Conservation (phyloP, 2,329 filamentous ascomycete species). For the Cercospora zeae-maydis region DNA sequence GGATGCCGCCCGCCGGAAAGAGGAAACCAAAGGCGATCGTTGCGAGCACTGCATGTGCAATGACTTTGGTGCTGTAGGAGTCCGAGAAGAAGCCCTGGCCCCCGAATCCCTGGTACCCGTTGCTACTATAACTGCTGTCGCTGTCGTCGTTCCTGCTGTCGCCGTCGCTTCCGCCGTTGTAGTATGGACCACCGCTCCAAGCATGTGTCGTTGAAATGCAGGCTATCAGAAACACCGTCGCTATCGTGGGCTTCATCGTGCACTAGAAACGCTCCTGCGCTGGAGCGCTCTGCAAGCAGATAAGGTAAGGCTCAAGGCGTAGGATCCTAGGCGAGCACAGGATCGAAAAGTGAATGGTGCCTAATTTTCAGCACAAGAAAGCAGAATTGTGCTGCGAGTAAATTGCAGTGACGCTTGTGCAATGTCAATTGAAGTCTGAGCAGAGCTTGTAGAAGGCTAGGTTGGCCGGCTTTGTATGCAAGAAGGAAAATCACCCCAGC, state of each 20-base stretch:
- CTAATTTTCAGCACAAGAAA: not conserved
- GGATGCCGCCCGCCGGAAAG: slow-evolving; percentile 47
- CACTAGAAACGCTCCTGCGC: not conserved
- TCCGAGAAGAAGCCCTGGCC: slow-evolving; percentile 11
- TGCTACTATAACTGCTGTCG: slow-evolving; percentile 11
- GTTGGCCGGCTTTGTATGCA: slow-evolving; percentile 8
- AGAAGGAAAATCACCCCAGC: slow-evolving; percentile 9
- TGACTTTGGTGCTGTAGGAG: slow-evolving; percentile 37
- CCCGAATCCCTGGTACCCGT: slow-evolving; percentile 15
- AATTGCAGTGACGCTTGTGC: not conserved
- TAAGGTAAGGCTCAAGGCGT: not conserved
- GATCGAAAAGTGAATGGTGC: not conserved
- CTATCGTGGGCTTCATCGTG: not conserved
- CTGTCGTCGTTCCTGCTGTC: slow-evolving; percentile 12
- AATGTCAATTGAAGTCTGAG: slow-evolving; percentile 1
- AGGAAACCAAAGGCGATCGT: slow-evolving; percentile 46
- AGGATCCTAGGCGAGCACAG: not conserved
- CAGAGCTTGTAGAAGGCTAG: not conserved
- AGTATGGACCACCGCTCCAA: slow-evolving; percentile 13
- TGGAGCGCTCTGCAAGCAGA: not conserved
- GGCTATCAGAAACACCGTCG: not conserved
- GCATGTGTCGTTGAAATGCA: slow-evolving; percentile 9
- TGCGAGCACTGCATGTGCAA: slow-evolving; percentile 46
- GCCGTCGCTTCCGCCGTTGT: slow-evolving; percentile 13
- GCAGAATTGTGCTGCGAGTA: not conserved